A percentile compares a stretch with the other conserved stretches of the same genome.
phyloP scores from a whole-genome alignment of 1,139 yeast genomes.

The Blastobotrys persicus region DNA sequence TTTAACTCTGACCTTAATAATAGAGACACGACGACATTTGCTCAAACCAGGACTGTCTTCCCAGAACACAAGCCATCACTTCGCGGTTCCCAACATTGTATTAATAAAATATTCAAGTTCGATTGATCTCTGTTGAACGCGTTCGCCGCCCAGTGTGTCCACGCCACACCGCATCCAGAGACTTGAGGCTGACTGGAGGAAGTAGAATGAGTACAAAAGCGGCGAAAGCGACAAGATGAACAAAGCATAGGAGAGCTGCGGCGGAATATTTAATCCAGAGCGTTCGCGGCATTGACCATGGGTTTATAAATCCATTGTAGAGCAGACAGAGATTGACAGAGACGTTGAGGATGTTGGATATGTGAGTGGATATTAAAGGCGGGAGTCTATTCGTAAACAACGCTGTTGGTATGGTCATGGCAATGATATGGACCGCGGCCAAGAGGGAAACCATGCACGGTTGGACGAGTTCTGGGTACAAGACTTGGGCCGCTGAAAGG shows the following conservation, averaged over 20 bases:
- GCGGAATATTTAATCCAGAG: constrained; percentile 1
- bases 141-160: no score
- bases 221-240: not conserved
- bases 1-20: no score
- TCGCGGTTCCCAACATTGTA: no score
- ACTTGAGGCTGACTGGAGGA: not conserved
- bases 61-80: no score
- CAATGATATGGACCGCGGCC: not conserved
- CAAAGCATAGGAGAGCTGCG: not conserved
- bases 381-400: not conserved
- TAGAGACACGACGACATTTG: no score
- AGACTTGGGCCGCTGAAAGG: no score
- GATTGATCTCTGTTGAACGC: no score
- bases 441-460: not conserved
- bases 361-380: not conserved
- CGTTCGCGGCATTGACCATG: constrained; percentile 10
- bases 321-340: constrained; percentile 4
- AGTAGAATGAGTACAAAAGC: not conserved
- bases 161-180: no score
- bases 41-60: no score
- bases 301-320: constrained; percentile 15
- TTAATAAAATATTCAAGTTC: no score
- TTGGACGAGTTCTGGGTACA: no score
- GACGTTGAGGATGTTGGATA: constrained; percentile 3
- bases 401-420: constrained; percentile 4